Conservation (phyloP, 768 basidiomycete genomes). For the Agrocybe pediades region DNA sequence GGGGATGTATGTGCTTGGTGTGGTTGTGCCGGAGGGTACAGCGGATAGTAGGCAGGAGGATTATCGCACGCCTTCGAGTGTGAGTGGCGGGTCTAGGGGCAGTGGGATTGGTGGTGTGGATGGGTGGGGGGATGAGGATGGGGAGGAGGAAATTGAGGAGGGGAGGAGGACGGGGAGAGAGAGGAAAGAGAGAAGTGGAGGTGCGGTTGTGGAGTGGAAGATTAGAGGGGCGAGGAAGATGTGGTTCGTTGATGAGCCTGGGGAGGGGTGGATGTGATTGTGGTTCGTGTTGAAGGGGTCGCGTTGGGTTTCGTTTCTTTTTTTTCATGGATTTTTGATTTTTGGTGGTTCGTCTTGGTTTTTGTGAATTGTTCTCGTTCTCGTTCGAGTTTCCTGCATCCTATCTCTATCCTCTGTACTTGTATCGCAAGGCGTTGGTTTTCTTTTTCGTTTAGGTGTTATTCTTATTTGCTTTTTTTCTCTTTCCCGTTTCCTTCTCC, state of each 20-base stretch:
- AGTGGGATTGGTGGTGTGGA: neutral
- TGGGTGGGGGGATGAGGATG: slow-evolving; percentile 4
- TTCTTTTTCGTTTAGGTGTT: neutral
- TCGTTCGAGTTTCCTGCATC: neutral
- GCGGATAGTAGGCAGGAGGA: slow-evolving; percentile 11
- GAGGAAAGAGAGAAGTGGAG: slow-evolving; percentile 3
- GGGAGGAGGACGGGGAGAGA: slow-evolving; percentile 8
- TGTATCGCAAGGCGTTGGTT: no score
- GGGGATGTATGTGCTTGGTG: slow-evolving; percentile 26
- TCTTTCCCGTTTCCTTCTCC: neutral
- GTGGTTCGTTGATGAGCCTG: slow-evolving; percentile 60
- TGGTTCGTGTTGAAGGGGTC: no score
- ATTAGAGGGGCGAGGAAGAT: slow-evolving; percentile 71
- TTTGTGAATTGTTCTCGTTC: neutral
- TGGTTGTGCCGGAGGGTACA: slow-evolving; percentile 8
- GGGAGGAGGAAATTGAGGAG: neutral
- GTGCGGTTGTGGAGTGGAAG: slow-evolving; percentile 71
- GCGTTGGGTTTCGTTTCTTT: neutral
- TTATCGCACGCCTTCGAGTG: no score
- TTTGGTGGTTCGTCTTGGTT: neutral
- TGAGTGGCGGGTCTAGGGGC: neutral
- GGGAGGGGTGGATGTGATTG: slow-evolving; percentile 38
- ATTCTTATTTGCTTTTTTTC: neutral
- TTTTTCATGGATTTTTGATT: neutral
- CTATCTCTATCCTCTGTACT: neutral